Conservation (phyloP, 2,329 filamentous ascomycete genomes). For the Nigrospora osmanthi region DNA sequence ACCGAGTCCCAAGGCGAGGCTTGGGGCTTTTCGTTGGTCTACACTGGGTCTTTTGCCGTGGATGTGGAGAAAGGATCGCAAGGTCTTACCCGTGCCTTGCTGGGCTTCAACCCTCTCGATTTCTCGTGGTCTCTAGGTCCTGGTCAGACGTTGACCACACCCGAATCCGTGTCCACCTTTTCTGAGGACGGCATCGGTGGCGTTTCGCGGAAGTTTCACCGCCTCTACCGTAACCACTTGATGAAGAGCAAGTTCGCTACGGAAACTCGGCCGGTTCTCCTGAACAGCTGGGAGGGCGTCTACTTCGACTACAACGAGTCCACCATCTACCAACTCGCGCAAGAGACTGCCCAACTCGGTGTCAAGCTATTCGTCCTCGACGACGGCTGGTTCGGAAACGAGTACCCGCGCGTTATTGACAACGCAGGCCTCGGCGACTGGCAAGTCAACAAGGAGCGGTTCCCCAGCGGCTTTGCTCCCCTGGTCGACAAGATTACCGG, state of each 20-base stretch:
- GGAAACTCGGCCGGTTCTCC: constrained; percentile 42
- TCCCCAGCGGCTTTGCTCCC: constrained; percentile 46
- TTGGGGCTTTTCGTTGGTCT: constrained; percentile 59
- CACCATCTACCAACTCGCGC: constrained; percentile 45
- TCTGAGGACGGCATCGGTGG: constrained; percentile 50
- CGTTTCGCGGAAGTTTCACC: constrained; percentile 55
- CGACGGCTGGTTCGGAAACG: constrained; percentile 60
- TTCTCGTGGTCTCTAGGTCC: constrained; percentile 49
- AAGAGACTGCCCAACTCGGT: constrained; percentile 49
- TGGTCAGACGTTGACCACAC: constrained; percentile 50
- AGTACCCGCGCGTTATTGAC: constrained; percentile 52
- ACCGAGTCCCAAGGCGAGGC: constrained; percentile 55
- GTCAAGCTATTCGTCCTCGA: constrained; percentile 58
- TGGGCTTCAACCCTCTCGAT: constrained; percentile 54
- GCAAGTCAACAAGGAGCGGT: constrained; percentile 48
- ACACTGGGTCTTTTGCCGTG: constrained; percentile 54
- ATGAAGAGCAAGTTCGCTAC: constrained; percentile 47
- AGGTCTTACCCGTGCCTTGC: constrained; percentile 49
- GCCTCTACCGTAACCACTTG: constrained; percentile 53
- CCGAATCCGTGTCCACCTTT: constrained; percentile 56
- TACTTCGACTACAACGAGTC: constrained; percentile 50
- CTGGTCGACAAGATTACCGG: constrained; percentile 38
- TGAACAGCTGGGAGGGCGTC: constrained; percentile 62
- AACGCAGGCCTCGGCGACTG: constrained; percentile 55
- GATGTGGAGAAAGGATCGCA: constrained; percentile 57